Percentiles rank a stretch among this genome's conserved stretches.
phyloP scores from a whole-genome alignment of 2,329 filamentous ascomycete genomes.

The Atkinsonella texensis region DNA sequence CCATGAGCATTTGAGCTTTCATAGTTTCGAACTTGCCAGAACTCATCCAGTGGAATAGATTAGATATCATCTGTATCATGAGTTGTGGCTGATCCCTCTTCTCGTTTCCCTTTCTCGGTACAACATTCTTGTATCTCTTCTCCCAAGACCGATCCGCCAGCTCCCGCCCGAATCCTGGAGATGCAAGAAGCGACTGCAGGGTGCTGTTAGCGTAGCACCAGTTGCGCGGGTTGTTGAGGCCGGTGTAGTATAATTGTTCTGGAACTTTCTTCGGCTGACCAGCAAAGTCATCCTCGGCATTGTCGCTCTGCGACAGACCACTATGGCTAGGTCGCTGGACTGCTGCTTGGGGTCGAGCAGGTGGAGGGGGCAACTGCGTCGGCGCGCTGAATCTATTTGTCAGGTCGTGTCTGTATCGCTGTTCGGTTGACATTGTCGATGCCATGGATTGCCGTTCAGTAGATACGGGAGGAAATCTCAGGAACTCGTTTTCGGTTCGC shows the following conservation, averaged over 20 bases:
- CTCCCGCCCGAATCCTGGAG: constrained; percentile 54
- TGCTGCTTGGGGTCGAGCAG: constrained; percentile 55
- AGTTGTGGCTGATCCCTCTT: constrained; percentile 42
- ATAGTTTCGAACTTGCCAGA: constrained; percentile 37
- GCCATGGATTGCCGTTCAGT: constrained; percentile 49
- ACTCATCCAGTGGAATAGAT: constrained; percentile 45
- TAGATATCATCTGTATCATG: constrained; percentile 47
- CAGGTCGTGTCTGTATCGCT: constrained; percentile 16
- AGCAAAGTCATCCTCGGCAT: constrained; percentile 22
- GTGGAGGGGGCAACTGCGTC: constrained; percentile 41
- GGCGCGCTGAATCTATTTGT: constrained; percentile 28
- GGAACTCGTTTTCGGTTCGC: constrained; percentile 70
- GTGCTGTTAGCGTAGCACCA: constrained; percentile 93
- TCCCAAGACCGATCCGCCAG: constrained; percentile 47
- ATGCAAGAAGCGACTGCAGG: constrained; percentile 71
- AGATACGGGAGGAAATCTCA: constrained; percentile 66
- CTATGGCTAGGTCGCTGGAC: constrained; percentile 65
- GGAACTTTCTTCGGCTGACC: constrained; percentile 25
- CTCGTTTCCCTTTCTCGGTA: constrained; percentile 51
- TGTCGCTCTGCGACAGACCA: constrained; percentile 44
- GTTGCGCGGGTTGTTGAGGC: constrained; percentile 67
- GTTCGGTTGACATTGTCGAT: constrained; percentile 20
- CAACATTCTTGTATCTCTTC: constrained; percentile 44
- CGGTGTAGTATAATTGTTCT: constrained; percentile 39
- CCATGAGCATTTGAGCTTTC: constrained; percentile 45